Conservation (phyloP, 768 basidiomycete genomes). For the Tylopilus rubrobrunneus region DNA sequence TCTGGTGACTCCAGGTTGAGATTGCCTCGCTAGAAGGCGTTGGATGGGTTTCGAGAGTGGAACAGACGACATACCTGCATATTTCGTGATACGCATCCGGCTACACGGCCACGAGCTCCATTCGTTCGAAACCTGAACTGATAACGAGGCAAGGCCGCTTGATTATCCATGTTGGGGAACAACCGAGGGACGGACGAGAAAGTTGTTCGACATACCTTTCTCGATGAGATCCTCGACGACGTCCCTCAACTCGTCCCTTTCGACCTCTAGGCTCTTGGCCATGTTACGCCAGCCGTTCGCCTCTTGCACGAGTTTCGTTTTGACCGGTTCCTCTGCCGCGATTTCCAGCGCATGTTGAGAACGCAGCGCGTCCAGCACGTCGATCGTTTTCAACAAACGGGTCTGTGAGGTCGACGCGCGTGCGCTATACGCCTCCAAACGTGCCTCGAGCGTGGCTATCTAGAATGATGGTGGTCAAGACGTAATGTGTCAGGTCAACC, state of each 20-base stretch:
- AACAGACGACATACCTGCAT: conserved; percentile 40
- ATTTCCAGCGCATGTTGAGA: too few relatives aligned
- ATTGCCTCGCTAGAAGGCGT: conserved; percentile 14
- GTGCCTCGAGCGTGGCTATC: conserved; percentile 29
- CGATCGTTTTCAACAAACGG: conserved; percentile 41
- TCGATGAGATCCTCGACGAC: conserved; percentile 48
- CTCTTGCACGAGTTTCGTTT: too few relatives aligned
- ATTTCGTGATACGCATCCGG: conserved; percentile 37
- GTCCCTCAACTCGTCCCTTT: too few relatives aligned
- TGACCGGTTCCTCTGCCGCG: too few relatives aligned
- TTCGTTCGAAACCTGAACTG: conserved; percentile 46
- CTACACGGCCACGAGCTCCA: conserved; percentile 45
- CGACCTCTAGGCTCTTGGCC: too few relatives aligned
- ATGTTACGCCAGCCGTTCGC: too few relatives aligned
- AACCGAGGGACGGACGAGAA: neutral
- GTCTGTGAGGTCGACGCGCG: conserved; percentile 41
- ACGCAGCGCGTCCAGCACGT: too few relatives aligned
- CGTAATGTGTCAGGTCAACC: too few relatives aligned
- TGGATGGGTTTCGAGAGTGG: conserved; percentile 5
- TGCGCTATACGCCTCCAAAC: conserved; percentile 35
- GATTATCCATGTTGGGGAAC: neutral
- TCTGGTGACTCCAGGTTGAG: conserved; percentile 24
- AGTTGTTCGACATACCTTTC: conserved; percentile 45
- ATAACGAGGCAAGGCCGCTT: neutral
- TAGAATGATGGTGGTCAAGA: too few relatives aligned